These are phyloP conservation scores for Desmodesmus armatus DNA, from an alignment of 139 green algal genomes.

Conservation along the genomic window DNA sequence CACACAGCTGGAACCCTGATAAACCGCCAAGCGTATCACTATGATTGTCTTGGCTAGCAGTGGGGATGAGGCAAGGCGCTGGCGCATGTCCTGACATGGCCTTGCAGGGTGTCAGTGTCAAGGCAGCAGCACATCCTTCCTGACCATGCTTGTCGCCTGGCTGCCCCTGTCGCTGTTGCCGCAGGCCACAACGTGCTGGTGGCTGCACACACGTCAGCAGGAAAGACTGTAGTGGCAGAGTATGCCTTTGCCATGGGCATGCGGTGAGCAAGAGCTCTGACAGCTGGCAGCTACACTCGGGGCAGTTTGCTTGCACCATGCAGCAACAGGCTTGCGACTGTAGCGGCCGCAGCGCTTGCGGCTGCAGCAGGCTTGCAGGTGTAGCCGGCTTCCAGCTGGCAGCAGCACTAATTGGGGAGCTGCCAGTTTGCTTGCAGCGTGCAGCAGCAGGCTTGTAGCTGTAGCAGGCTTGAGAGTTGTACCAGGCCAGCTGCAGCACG, in stretches of 20 bases:
- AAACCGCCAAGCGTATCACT: too few species aligned
- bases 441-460: neutral
- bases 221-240: slow-evolving; percentile 96
- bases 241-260: slow-evolving; percentile 93
- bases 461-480: neutral
- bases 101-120: too few species aligned
- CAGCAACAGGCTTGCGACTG: neutral
- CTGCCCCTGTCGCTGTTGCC: neutral
- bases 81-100: too few species aligned
- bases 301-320: too few species aligned
- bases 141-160: too few species aligned
- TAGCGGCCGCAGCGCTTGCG: neutral
- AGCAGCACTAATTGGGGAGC: neutral
- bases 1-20: neutral
- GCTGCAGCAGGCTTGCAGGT: neutral
- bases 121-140: too few species aligned
- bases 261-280: slow-evolving; percentile 25
- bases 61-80: too few species aligned
- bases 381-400: neutral
- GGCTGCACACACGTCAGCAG: slow-evolving; percentile 92
- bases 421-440: neutral
- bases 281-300: neutral
- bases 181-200: slow-evolving; percentile 92
- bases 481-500: neutral
- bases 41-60: neutral